Percentiles rank a stretch among this genome's conserved stretches.
Conservation (phyloP, 495 filamentous ascomycete genomes). For the Parathielavia hyrcaniae region DNA sequence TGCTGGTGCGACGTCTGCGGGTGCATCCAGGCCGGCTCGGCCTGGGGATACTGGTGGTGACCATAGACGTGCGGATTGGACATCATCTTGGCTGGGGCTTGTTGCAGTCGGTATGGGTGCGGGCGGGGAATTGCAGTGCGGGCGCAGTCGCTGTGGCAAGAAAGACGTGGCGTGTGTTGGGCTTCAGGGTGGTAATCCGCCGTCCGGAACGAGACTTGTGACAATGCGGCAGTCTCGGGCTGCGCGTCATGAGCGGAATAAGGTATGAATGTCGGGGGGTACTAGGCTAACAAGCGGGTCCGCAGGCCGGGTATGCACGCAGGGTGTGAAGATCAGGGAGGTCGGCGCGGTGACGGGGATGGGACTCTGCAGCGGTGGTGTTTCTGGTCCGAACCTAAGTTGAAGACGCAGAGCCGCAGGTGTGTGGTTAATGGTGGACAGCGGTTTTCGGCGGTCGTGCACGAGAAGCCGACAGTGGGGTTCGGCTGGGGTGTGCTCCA, state of each 20-base stretch:
- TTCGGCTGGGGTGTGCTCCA: background rate
- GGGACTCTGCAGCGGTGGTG: background rate
- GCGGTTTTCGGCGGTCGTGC: constrained; percentile 20
- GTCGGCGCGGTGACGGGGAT: background rate
- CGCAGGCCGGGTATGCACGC: background rate
- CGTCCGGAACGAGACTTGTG: constrained; percentile 11
- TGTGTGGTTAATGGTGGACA: constrained; percentile 5
- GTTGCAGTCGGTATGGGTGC: background rate
- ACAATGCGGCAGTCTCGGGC: constrained; percentile 20
- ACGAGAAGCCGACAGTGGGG: constrained; percentile 21
- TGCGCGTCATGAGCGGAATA: constrained; percentile 28
- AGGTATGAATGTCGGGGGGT: background rate
- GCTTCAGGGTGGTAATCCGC: constrained; percentile 11
- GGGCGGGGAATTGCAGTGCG: background rate
- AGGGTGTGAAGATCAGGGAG: background rate
- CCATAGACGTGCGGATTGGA: constrained; percentile 42
- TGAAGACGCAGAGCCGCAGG: constrained; percentile 16
- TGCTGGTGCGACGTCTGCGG: constrained; percentile 55
- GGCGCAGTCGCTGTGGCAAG: background rate
- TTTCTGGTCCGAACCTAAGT: background rate
- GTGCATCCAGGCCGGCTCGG: constrained; percentile 74
- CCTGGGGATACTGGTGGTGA: constrained; percentile 72
- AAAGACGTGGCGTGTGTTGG: background rate
- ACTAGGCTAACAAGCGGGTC: background rate
- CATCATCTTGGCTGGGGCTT: constrained; percentile 32